These are phyloP conservation scores for Cladobotryum protrusum DNA, from an alignment of 2,329 filamentous ascomycete species.

Conservation along the genomic window DNA sequence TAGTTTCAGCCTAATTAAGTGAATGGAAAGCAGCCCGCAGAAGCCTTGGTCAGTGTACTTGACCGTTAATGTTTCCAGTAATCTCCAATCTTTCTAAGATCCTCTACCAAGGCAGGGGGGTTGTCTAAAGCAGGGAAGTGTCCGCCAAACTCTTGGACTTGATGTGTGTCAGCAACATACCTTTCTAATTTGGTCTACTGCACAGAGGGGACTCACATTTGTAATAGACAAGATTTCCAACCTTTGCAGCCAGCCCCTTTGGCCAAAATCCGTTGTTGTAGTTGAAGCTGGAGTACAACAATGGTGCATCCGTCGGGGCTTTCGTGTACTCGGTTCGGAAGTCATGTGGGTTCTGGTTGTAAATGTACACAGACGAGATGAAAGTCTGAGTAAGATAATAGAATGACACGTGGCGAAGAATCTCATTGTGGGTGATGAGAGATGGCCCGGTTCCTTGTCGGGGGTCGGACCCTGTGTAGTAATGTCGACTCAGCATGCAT, in stretches of 20 bases:
- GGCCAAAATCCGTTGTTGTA: constrained; percentile 17
- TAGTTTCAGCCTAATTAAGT: too few species aligned
- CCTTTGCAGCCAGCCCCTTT: constrained; percentile 5
- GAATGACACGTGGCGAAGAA: constrained; percentile 17
- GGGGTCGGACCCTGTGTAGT: too few species aligned
- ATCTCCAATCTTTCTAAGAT: constrained; percentile 10
- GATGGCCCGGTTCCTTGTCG: constrained; percentile 7
- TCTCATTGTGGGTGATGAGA: constrained; percentile 14
- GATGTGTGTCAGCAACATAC: neutral
- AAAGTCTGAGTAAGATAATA: constrained; percentile 21
- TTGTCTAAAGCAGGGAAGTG: constrained; percentile 13
- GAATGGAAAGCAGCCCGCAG: too few species aligned
- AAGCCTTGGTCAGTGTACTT: too few species aligned
- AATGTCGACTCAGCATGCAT: too few species aligned
- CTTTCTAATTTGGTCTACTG: too few species aligned
- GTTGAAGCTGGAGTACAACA: constrained; percentile 15
- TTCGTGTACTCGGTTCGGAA: constrained; percentile 12
- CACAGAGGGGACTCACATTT: constrained; percentile 3
- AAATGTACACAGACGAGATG: constrained; percentile 16
- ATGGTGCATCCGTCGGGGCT: constrained; percentile 11
- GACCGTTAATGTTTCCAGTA: constrained; percentile 1
- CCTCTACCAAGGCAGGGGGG: constrained; percentile 5
- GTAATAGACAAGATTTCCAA: constrained; percentile 17
- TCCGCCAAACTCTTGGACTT: constrained; percentile 12
- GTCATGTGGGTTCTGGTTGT: constrained; percentile 12